Conservation (phyloP, 305 asterid genomes). For the Fraxinus paxiana region DNA sequence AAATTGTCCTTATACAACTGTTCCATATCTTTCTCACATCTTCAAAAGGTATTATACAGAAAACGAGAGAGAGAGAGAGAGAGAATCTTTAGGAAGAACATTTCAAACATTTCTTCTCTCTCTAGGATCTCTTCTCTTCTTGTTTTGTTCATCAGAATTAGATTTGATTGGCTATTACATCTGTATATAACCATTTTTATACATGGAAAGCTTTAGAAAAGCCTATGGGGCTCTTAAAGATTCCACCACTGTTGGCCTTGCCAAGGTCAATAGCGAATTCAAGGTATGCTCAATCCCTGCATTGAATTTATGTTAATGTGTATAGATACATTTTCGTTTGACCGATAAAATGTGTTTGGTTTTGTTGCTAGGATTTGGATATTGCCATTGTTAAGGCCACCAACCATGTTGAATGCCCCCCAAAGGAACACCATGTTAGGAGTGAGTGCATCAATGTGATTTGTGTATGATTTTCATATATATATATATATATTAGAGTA, state of each 20-base stretch:
- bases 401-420: conserved; percentile 76
- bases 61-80: not conserved
- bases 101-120: conserved; percentile 29
- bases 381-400: conserved; percentile 89
- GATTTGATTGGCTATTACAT: not conserved
- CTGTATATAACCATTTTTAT: not conserved
- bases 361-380: conserved; percentile 64
- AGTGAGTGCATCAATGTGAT: conserved; percentile 40
- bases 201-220: conserved; percentile 77
- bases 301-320: not conserved
- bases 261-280: conserved; percentile 86
- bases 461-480: not conserved
- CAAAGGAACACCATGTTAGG: conserved; percentile 84
- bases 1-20: not conserved
- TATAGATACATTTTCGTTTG: not conserved
- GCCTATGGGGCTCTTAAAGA: conserved; percentile 94
- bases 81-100: conserved; percentile 28
- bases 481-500: not conserved
- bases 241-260: conserved; percentile 83
- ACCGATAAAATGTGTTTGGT: not conserved
- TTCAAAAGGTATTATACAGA: not conserved
- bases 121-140: conserved; percentile 29
- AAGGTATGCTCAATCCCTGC: conserved; percentile 40
- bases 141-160: conserved; percentile 16
- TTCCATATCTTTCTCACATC: not conserved